A percentile compares a stretch with the other conserved stretches of the same genome.
Conservation (phyloP, 2,329 filamentous ascomycete genomes). For the Apiospora hydei region DNA sequence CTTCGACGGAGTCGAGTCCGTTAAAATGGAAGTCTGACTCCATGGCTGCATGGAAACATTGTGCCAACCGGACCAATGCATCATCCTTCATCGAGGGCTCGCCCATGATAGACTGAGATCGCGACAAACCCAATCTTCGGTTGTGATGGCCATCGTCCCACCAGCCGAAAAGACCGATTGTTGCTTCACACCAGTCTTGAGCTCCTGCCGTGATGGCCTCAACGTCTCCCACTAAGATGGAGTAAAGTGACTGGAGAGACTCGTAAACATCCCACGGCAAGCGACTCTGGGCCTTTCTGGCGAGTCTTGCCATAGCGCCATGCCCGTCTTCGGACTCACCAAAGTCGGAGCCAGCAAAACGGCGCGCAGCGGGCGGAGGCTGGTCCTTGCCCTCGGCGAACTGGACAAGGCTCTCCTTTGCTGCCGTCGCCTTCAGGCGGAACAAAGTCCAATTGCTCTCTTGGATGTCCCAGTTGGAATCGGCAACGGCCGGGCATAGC, state of each 20-base stretch:
- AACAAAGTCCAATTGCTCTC: conserved; percentile 86
- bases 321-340: conserved; percentile 49
- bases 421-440: conserved; percentile 74
- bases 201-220: conserved; percentile 78
- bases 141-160: conserved; percentile 78
- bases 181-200: conserved; percentile 92
- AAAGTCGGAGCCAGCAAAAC: conserved; percentile 45
- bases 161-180: conserved; percentile 84
- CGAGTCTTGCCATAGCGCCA: conserved; percentile 67
- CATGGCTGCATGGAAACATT: conserved; percentile 73
- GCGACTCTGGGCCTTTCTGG: conserved; percentile 81
- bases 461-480: conserved; percentile 80
- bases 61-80: conserved; percentile 77
- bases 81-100: conserved; percentile 59
- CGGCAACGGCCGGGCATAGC: conserved; percentile 72
- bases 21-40: conserved; percentile 80
- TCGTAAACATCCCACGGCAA: conserved; percentile 93
- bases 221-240: conserved; percentile 77
- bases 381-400: conserved; percentile 79
- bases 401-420: conserved; percentile 73
- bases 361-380: conserved; percentile 41
- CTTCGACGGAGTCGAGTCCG: conserved; percentile 76
- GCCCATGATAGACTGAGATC: conserved; percentile 50
- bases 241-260: conserved; percentile 80
- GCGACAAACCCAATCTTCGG: conserved; percentile 42